Evolutionary conservation across 371 early-diverging fungal genomes (phyloP).

Genomic region (Synchytrium microbalum): DNA sequence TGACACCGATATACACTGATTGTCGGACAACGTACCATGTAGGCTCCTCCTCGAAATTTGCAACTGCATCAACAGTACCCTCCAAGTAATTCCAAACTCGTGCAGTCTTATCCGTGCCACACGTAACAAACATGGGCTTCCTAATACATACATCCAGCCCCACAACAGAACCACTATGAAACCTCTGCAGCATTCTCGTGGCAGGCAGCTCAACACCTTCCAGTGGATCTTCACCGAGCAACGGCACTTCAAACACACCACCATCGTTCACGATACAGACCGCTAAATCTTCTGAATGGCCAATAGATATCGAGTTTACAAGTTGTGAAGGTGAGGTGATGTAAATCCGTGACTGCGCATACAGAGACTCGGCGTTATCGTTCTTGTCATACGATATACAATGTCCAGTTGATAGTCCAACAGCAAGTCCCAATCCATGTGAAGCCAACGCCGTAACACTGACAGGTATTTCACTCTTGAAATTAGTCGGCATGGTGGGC

Average conservation of each 20-base stretch:
- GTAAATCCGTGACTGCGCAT: slow-evolving; percentile 32
- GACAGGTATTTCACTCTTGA: neutral
- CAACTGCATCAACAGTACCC: slow-evolving; percentile 38
- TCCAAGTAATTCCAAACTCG: slow-evolving; percentile 53
- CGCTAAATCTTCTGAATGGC: slow-evolving; percentile 31
- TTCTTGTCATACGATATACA: slow-evolving; percentile 34
- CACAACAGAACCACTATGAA: slow-evolving; percentile 37
- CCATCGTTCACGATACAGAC: slow-evolving; percentile 26
- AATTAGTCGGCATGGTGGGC: slow-evolving; percentile 22
- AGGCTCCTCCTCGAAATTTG: slow-evolving; percentile 40
- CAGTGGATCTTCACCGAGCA: slow-evolving; percentile 28
- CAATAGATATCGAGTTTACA: slow-evolving; percentile 28
- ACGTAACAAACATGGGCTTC: slow-evolving; percentile 46
- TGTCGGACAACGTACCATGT: slow-evolving; percentile 19
- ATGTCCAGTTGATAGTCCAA: slow-evolving; percentile 29
- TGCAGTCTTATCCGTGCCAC: slow-evolving; percentile 39
- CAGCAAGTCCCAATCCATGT: slow-evolving; percentile 34
- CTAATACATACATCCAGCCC: slow-evolving; percentile 44
- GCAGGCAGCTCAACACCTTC: slow-evolving; percentile 33
- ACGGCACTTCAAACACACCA: slow-evolving; percentile 28
- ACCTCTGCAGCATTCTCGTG: slow-evolving; percentile 34
- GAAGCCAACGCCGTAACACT: slow-evolving; percentile 20
- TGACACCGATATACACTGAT: neutral
- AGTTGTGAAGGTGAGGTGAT: slow-evolving; percentile 21
- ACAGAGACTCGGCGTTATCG: slow-evolving; percentile 24